phyloP scores from a whole-genome alignment of 2,329 filamentous ascomycete species.

The Didymella pomorum region DNA sequence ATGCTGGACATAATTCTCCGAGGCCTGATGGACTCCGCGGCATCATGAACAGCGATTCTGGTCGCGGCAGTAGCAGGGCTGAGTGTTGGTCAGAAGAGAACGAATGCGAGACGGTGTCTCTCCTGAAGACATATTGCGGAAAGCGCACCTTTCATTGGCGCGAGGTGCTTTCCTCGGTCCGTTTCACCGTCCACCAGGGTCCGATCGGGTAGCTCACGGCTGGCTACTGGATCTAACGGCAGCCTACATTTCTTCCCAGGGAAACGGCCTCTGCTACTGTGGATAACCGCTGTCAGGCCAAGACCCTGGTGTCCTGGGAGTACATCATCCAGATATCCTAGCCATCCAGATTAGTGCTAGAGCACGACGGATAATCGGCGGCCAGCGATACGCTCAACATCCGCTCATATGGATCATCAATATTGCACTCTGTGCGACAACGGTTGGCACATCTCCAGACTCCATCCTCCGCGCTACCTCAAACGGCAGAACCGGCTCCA shows the following conservation, averaged over 20 bases:
- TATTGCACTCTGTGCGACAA: conserved; percentile 22
- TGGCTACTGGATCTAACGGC: conserved; percentile 4
- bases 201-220: conserved; percentile 16
- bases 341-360: conserved; percentile 3
- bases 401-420: conserved; percentile 17
- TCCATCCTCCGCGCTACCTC: conserved; percentile 7
- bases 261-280: background rate
- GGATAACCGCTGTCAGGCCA: conserved; percentile 10
- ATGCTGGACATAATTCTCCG: background rate
- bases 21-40: background rate
- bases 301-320: conserved; percentile 2
- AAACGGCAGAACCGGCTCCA: conserved; percentile 11
- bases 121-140: conserved; percentile 1
- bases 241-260: conserved; percentile 6
- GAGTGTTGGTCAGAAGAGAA: background rate
- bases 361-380: background rate
- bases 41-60: too few species aligned
- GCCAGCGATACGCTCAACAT: conserved; percentile 17
- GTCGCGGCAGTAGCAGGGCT: conserved; percentile 8
- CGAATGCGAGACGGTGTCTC: conserved; percentile 7
- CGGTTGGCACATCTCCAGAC: conserved; percentile 12
- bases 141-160: background rate
- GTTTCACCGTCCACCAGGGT: conserved; percentile 2
- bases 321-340: conserved; percentile 5
- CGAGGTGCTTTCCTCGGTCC: conserved; percentile 4